Percentiles rank a stretch among this genome's conserved stretches.
phyloP scores from a whole-genome alignment of 306 rosid species.

The Corylus heterophylla region DNA sequence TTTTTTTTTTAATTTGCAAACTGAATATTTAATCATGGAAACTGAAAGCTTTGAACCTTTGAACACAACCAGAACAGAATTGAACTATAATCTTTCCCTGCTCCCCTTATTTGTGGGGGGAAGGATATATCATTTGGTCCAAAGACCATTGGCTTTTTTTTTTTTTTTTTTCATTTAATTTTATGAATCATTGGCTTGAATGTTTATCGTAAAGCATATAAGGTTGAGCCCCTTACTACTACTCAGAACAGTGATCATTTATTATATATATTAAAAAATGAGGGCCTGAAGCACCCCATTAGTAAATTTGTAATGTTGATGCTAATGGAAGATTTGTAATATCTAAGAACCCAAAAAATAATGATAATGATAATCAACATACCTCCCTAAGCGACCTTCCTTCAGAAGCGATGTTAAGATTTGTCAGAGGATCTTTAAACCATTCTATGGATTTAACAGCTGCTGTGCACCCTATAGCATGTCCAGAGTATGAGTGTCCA shows the following conservation, averaged over 20 bases:
- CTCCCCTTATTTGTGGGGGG: background rate
- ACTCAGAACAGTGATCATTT: too few species aligned
- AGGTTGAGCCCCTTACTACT: background rate
- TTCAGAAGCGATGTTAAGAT: slow-evolving; percentile 58
- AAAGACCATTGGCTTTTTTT: background rate
- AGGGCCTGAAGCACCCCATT: background rate
- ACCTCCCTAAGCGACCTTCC: slow-evolving; percentile 73
- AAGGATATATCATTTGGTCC: background rate
- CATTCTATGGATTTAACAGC: slow-evolving; percentile 80
- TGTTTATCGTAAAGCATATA: background rate
- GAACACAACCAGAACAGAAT: background rate
- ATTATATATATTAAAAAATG: too few species aligned
- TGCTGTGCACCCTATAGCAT: slow-evolving; percentile 93
- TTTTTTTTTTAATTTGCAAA: background rate
- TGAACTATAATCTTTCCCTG: background rate
- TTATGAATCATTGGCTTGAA: background rate
- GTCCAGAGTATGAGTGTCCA: slow-evolving; percentile 93
- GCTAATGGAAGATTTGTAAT: background rate
- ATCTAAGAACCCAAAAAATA: slow-evolving; percentile 3
- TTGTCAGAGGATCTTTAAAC: slow-evolving; percentile 82
- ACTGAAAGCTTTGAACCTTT: background rate
- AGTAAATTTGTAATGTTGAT: background rate
- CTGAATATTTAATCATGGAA: background rate
- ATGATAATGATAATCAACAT: slow-evolving; percentile 26
- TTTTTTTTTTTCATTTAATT: too few species aligned